Conservation (phyloP, 2,329 filamentous ascomycete genomes). For the Botrytis fabae region DNA sequence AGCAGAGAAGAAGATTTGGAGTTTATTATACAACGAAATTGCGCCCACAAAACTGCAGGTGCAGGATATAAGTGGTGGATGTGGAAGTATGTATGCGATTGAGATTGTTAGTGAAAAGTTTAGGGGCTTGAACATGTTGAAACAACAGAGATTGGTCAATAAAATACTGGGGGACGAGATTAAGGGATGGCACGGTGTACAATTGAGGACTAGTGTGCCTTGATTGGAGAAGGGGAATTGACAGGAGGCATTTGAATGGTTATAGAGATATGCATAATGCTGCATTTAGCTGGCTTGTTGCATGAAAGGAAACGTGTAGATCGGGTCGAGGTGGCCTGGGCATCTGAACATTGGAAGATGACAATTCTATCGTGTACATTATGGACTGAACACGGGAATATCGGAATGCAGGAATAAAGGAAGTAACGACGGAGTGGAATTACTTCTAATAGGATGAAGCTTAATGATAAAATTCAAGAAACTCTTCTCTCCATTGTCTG, state of each 20-base stretch:
- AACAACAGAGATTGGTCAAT: conserved; percentile 83
- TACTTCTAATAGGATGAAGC: background rate
- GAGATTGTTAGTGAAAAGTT: conserved; percentile 74
- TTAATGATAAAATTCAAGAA: background rate
- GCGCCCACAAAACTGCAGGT: conserved; percentile 45
- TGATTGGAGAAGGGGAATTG: conserved; percentile 5
- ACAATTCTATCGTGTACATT: background rate
- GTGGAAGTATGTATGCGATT: conserved; percentile 85
- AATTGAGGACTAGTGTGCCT: conserved; percentile 66
- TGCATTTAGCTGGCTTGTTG: background rate
- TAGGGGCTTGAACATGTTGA: conserved; percentile 68
- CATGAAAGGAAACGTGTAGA: background rate
- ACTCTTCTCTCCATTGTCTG: background rate
- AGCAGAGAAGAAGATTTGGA: conserved; percentile 22
- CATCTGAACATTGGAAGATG: background rate
- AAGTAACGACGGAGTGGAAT: background rate
- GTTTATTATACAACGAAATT: conserved; percentile 39
- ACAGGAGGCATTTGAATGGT: background rate
- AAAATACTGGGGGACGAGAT: conserved; percentile 71
- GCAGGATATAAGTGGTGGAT: conserved; percentile 79
- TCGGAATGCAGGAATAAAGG: background rate
- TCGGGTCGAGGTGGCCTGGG: background rate
- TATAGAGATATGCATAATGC: background rate
- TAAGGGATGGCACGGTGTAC: conserved; percentile 80
- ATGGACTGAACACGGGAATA: background rate